Base-by-base conservation (phyloP, 495 filamentous ascomycete genomes). In the Staphylotrichum tortipilum region DNA sequence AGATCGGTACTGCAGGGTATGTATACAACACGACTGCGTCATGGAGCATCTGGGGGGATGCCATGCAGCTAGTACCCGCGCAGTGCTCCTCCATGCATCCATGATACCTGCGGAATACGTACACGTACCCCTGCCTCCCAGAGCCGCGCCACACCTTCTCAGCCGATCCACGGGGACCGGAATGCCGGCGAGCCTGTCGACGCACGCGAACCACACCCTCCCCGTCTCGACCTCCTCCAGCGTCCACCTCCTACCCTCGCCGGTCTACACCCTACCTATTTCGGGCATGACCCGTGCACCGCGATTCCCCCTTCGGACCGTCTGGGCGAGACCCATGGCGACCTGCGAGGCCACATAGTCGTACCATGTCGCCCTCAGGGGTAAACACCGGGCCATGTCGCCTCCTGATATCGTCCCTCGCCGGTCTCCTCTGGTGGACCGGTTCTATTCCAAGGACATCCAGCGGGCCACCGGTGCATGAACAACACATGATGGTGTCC, bases 241-340 rank as follows among this genome's bases (percentile, higher is more conserved):
- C 9, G 18, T 9, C n/a, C 3, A 31, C 14, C 42, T 21, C 7
- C 28, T n/a, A n/a, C n/a, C n/a, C 10, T 34, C 7, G 22, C 8
- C 12, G 22, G 17, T 7, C 7, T 30, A n/a, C 24, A 29, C 44
- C 8, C 50, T 53, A 53, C n/a, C n/a, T n/a, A n/a, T 53, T 53
- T 53, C 35, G 43, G 28, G 49, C 19, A 23, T 9, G 34, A n/a
- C n/a, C 18, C 28, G 23, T 15, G 30, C n/a, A n/a, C 43, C 7
- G 24, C 18, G 7, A 26, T 19, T n/a, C 30, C 26, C 24, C 23
- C 34, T 7, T 45, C 17, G 22, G 33, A 7, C 23, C 26, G 37
- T 22, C 14, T 18, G 22, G n/a, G n/a, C n/a, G n/a, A n/a, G n/a
- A n/a, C n/a, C n/a, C n/a, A n/a, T n/a, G n/a, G n/a, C n/a, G n/a